Evolutionary conservation across 2,329 filamentous ascomycete genomes (phyloP), one percentile per base, ranked within the genome.

Genomic region (Neurospora sp.): DNA sequence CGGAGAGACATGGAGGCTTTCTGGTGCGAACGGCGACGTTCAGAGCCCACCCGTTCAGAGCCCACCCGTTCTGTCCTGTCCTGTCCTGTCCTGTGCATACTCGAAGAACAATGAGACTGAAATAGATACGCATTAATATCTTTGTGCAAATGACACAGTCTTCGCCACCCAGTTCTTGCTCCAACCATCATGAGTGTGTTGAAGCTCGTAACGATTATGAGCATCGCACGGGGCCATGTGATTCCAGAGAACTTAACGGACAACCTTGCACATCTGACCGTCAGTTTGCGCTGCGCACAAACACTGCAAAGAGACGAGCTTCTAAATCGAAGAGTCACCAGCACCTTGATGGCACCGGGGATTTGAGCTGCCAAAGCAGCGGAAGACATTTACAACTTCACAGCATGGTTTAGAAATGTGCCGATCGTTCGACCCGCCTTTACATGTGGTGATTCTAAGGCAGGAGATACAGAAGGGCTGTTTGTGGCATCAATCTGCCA

Each of bases 401-500:
- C 17, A 19, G 23, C 15, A 33, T 67, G 66, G 28, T 67, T 67
- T 40, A 69, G 68, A 76, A 76, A 83, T 92, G 89, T 92, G 87
- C 89, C 89, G 86, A 89, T 89, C 89, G 89, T 90, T 92, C 91
- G 91, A 93, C 90, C 91, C 85, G 89, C 90, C 89, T 89, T 88
- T 87, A 92, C 91, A 93, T 84, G 84, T 83, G 79, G 81, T 82
- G 81, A 89, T 87, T 93, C 90, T 86, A 91, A 89, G 89, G 90
- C 89, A 92, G 91, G 90, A 93, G 91, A 93, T 93, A 93, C 91
- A 90, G 89, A 89, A 88, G 85, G 90, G 81, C 76, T 74, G 67
- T 71, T 62, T 62, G 15, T 62, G 28, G 28, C 23, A 76, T 87
- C 80, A 75, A 82, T 91, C 88, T 91, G 79, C 85, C 89, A 86